Base-by-base conservation (phyloP, 805 yeast genomes). In the Hanseniaspora valbyensis region DNA sequence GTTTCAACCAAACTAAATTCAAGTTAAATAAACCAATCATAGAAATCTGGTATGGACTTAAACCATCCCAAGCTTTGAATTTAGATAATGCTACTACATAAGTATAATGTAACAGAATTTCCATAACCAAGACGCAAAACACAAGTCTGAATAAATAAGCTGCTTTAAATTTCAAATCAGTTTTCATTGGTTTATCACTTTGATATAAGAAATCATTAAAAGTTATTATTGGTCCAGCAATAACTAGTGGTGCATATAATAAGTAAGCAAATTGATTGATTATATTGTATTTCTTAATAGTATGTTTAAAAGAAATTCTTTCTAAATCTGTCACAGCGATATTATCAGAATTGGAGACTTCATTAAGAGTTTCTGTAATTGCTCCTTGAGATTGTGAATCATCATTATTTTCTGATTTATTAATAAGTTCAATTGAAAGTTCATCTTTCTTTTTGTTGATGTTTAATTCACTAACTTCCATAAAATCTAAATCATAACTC, bases 181-280 rank as follows among this genome's bases (percentile, higher is more conserved):
- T 75, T 0, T 82, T 72, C 16, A 82, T 66, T 16, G 77, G 72
- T 55, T 74, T 70, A 33, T 69, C 66, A 3, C 81, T 70, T 67
- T 92, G 98, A 57, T 81, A 80, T 38, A 83, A 64, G 63, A 80
- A 92, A 64, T 92, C 98, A 66, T 92, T 92, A 70, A 84, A 92
- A 0, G 97, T 84, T 38, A 92, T 61, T 16, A 92, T 79, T 22
- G 99, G 99, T 1, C 99, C 99, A 2, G 95, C 96, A 57, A 92
- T 80, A 65, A 84, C 85, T 43, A 92, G 68, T 2, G 99, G 99
- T 0, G 95, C 77, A 59, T 92, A 92, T 4, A 82, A 67, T 30
- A 85, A 63, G 61, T 88, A 92, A 0, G 95, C 80, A 38, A 87
- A 54, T 61, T 83, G 86, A 61, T 85, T 83, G 39, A 64, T 46